phyloP scores from a whole-genome alignment of 306 rosid species.

The Prunus kanzakura region DNA sequence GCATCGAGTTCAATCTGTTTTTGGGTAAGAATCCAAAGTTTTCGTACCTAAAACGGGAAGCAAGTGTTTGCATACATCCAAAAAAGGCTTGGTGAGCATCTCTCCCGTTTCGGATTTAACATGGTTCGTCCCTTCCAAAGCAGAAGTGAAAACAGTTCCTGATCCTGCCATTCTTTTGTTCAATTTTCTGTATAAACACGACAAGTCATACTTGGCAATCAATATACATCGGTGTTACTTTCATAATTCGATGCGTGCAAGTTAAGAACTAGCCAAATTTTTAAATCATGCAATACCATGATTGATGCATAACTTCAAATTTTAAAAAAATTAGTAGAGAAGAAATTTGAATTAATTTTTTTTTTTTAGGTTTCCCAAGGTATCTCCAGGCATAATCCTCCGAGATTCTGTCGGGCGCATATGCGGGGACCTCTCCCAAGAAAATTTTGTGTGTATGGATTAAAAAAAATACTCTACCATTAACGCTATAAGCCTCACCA shows the following conservation, averaged over 20 bases:
- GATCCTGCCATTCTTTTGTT: constrained; percentile 43
- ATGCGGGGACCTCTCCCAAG: too few relatives aligned
- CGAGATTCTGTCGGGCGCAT: too few relatives aligned
- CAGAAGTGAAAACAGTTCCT: constrained; percentile 51
- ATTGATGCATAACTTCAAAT: not conserved
- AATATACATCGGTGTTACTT: not conserved
- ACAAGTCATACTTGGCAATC: not conserved
- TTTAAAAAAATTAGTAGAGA: not conserved
- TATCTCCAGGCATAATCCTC: too few relatives aligned
- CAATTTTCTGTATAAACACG: not conserved
- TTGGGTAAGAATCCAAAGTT: not conserved
- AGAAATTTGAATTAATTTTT: too few relatives aligned
- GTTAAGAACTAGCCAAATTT: not conserved
- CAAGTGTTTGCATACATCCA: constrained; percentile 70
- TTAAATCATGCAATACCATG: not conserved
- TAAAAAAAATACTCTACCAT: not conserved
- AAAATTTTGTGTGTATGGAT: not conserved
- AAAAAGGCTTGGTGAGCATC: constrained; percentile 57
- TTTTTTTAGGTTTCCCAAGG: too few relatives aligned
- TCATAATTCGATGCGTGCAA: constrained; percentile 9
- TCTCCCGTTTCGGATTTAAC: constrained; percentile 61
- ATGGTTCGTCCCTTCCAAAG: constrained; percentile 50
- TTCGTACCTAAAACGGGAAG: constrained; percentile 62
- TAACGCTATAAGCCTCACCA: not conserved
- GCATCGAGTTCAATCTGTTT: not conserved